A percentile compares a stretch with the other conserved stretches of the same genome.
These are phyloP conservation scores for Choanephora cucurbitarum DNA, from an alignment of 371 early-diverging fungal genomes.

Conservation along the genomic window DNA sequence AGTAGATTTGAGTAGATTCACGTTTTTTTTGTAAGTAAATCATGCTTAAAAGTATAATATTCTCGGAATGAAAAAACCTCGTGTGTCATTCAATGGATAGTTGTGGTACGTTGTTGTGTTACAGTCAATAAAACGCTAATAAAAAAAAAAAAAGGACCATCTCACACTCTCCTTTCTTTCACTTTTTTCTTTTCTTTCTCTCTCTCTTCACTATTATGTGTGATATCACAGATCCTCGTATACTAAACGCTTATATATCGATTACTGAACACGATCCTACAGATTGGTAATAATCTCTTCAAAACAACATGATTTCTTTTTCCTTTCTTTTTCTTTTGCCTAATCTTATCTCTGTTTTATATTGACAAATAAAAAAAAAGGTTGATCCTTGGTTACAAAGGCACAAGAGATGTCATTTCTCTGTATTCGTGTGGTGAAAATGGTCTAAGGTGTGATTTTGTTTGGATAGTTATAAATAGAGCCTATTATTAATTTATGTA, in stretches of 20 bases:
- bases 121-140: no score
- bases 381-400: conserved; percentile 72
- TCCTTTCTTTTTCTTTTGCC: not conserved
- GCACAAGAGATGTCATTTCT: conserved; percentile 68
- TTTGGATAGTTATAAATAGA: no score
- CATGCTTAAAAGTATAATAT: no score
- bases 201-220: conserved; percentile 44
- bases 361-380: conserved; percentile 29
- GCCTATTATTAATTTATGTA: not conserved
- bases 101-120: no score
- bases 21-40: no score
- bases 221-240: conserved; percentile 69
- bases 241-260: conserved; percentile 61
- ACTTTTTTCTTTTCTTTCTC: conserved; percentile 5
- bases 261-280: conserved; percentile 57
- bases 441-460: conserved; percentile 46
- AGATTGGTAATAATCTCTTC: conserved; percentile 52
- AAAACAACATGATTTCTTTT: not conserved
- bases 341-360: no score
- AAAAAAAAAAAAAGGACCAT: no score
- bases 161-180: conserved; percentile 4
- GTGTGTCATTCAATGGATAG: no score
- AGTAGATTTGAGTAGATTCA: no score
- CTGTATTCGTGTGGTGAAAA: conserved; percentile 62
- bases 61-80: no score